phyloP scores from a whole-genome alignment of 1,139 yeast species.

The Hansenula lynferdii region DNA sequence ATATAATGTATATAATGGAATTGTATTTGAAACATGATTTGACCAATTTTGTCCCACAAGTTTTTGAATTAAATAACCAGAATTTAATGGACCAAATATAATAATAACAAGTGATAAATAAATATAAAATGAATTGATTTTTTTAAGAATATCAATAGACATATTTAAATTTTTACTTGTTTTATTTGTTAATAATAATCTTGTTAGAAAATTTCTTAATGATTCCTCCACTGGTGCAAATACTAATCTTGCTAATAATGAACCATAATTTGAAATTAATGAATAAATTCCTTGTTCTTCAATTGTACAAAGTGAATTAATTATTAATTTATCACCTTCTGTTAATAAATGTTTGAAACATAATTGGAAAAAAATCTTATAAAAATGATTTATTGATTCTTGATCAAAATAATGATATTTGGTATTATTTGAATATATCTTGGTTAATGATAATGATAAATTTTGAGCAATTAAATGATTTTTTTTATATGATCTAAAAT shows the following conservation, averaged over 20 bases:
- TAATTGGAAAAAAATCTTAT: slow-evolving; percentile 68
- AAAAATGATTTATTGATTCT: slow-evolving; percentile 40
- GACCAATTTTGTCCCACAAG: slow-evolving; percentile 56
- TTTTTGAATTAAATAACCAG: slow-evolving; percentile 41
- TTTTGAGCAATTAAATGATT: slow-evolving; percentile 9
- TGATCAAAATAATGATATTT: slow-evolving; percentile 28
- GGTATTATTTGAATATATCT: slow-evolving; percentile 18
- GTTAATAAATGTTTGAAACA: slow-evolving; percentile 82
- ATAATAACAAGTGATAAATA: slow-evolving; percentile 47
- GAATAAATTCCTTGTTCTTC: slow-evolving; percentile 90
- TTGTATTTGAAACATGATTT: slow-evolving; percentile 48
- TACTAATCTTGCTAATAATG: slow-evolving; percentile 75
- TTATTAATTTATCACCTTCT: slow-evolving; percentile 84
- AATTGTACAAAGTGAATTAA: slow-evolving; percentile 63
- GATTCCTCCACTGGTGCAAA: slow-evolving; percentile 93
- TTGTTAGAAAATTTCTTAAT: slow-evolving; percentile 65
- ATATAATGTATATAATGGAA: slow-evolving; percentile 70
- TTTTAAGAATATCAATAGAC: slow-evolving; percentile 44
- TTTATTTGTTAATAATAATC: slow-evolving; percentile 35
- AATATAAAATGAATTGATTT: slow-evolving; percentile 43
- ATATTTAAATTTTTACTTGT: slow-evolving; percentile 26
- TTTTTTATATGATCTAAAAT: slow-evolving; percentile 23
- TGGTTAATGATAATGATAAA: slow-evolving; percentile 23
- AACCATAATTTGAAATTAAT: slow-evolving; percentile 83
- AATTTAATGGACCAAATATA: slow-evolving; percentile 55